Evolutionary conservation across 2,329 filamentous ascomycete genomes (phyloP), one percentile per base, ranked within the genome.

Genomic region (Neofusicoccum umdonicola): DNA sequence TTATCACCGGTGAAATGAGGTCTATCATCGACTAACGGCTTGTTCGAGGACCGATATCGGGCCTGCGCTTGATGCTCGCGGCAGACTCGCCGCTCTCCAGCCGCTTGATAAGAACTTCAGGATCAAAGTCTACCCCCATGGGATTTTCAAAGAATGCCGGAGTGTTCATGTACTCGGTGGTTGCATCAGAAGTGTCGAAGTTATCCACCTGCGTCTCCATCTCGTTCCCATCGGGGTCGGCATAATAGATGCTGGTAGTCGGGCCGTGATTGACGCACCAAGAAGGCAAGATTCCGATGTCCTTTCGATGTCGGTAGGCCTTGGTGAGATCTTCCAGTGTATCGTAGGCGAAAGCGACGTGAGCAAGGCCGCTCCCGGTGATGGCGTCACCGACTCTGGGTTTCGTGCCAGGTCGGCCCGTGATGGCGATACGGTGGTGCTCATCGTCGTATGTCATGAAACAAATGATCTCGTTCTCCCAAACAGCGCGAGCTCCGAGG

Each of bases 251-350:
- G 67, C 75, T 79, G 0, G 75, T 81, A 1, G 78, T 83, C 2
- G 76, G 74, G 3, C 82, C 82, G 68, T 84, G 82, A 68, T 84
- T 82, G 37, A 82, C 73, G 65, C 71, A 76, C 79, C 79, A 82
- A 3, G 73, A 41, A 0, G 82, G 82, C 37, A 69, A 11, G 44
- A 82, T 78, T 0, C 76, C 77, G 4, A 68, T 62, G 0, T 68
- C 68, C 65, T 77, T 78, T 17, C 77, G 72, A 65, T 78, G 72
- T 34, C 67, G 65, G 67, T 82, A 83, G 4, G 77, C 71, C 3
- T 68, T 63, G 8, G 73, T 22, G 7, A 82, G 72, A 9, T 78
- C 78, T 1, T 64, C 27, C 8, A 83, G 68, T 0, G 69, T 74
- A n/a, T 68, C 51, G 66, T 77, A 81, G 1, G 75, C 72, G 67